Base-by-base conservation (phyloP, 495 filamentous ascomycete genomes). In the Amniculicola lignicola region DNA sequence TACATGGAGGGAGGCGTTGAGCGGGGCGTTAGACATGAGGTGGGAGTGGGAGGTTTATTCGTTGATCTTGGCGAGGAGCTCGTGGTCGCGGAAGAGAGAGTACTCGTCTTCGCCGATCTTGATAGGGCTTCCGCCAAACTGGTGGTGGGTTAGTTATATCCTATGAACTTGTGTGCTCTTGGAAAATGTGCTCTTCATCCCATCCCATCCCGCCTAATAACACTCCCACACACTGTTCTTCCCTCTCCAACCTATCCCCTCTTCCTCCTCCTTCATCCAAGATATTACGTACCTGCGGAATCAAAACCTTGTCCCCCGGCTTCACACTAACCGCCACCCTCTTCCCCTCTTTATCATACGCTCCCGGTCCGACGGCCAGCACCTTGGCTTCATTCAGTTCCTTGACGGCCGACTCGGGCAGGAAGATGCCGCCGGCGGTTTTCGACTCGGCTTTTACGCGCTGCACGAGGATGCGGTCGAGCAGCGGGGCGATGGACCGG, bases 381-480 rank as follows among this genome's bases (percentile, higher is more conserved):
- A 99, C 93, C 73, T 86, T 85, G 61, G 89, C 93, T 80, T 96
- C 93, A 74, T 95, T 95, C 73, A 96, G 82, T 72, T 99, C 93
- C 82, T 99, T 96, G 63, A 96, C 90, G 69, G 83, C 87, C 69
- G 83, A 89, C 79, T 99, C 94, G 55, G 93, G 93, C 59, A 99
- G 88, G 81, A 91, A 95, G 79, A 99, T 92, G 64, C 93, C 93
- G 63, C 82, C 82, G 61, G 93, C 89, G 25, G 93, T 99, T 80
- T 96, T 96, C 65, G 90, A 67, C 74, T 97, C 94, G 67, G 92
- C 86, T 77, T 97, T 97, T 78, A 96, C 78, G 73, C 93, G 88
- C 84, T 99, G 93, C 63, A 99, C 89, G 54, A 99, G 83, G 63
- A 99, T 89, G 70, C 93, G 93, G 85, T 99, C 93, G 73, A 99